Conservation (phyloP, 306 rosid species). For the Cucurbita argyrosperma region DNA sequence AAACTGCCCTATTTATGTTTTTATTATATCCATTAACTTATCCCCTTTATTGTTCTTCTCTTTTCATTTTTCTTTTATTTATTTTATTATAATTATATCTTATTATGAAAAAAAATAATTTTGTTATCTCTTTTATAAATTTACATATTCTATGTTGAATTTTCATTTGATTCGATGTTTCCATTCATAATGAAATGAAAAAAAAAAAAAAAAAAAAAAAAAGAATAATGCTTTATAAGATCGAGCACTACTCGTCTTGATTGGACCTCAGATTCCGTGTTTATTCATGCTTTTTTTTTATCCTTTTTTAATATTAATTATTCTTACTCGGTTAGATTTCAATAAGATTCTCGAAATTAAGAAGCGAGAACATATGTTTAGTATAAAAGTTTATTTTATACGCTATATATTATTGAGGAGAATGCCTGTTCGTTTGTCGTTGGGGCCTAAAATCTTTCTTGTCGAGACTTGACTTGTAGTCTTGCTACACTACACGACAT, state of each 20-base stretch:
- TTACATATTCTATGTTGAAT: background rate
- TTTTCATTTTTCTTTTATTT: no score
- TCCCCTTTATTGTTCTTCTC: no score
- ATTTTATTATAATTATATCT: no score
- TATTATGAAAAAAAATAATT: no score
- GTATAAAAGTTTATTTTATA: no score
- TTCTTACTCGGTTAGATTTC: background rate
- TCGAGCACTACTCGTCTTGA: background rate
- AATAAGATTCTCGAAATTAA: background rate
- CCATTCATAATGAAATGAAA: background rate
- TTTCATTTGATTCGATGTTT: background rate
- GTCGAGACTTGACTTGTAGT: no score
- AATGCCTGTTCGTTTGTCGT: no score
- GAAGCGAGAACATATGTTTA: background rate
- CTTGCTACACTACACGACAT: no score
- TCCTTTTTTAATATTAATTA: background rate
- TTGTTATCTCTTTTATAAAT: no score
- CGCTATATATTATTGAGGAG: no score
- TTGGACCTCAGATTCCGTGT: background rate
- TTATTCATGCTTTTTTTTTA: background rate
- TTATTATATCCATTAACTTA: no score
- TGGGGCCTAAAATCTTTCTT: no score
- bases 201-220: background rate
- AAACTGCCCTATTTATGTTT: background rate
- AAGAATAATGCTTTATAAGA: background rate